A percentile compares a stretch with the other conserved stretches of the same genome.
These are phyloP conservation scores for Thielaviopsis ethacetica DNA, from an alignment of 2,329 filamentous ascomycete genomes.

Conservation along the genomic window DNA sequence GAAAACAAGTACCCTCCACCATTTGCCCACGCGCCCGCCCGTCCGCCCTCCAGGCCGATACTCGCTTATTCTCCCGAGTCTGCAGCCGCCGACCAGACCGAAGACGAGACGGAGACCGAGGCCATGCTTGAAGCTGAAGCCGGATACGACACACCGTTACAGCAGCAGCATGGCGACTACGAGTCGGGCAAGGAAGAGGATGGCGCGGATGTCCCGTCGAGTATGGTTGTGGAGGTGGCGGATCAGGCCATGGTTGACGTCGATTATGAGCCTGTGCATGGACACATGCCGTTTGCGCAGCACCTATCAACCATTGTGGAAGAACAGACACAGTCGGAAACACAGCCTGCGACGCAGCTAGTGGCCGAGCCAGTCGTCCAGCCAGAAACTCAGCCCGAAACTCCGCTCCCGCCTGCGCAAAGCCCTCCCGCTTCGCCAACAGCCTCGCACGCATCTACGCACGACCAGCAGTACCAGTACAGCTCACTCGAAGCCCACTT, in stretches of 20 bases:
- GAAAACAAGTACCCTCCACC: background rate
- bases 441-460: background rate
- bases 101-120: conserved; percentile 10
- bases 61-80: background rate
- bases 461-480: background rate
- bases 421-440: background rate
- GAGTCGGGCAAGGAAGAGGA: background rate
- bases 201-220: background rate
- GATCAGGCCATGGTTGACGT: background rate
- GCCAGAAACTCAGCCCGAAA: background rate
- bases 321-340: background rate
- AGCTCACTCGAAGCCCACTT: background rate
- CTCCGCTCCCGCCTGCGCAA: background rate
- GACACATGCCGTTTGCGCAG: background rate
- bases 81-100: background rate
- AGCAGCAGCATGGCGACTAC: too few species aligned
- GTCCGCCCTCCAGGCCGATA: background rate
- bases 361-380: background rate
- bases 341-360: background rate
- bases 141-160: too few species aligned
- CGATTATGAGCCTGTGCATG: background rate
- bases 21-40: background rate
- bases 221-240: background rate
- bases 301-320: background rate
- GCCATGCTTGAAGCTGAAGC: conserved; percentile 6